These are phyloP conservation scores for Balamuthia mandrillaris DNA, from an alignment of 208 protist species.

Conservation along the genomic window DNA sequence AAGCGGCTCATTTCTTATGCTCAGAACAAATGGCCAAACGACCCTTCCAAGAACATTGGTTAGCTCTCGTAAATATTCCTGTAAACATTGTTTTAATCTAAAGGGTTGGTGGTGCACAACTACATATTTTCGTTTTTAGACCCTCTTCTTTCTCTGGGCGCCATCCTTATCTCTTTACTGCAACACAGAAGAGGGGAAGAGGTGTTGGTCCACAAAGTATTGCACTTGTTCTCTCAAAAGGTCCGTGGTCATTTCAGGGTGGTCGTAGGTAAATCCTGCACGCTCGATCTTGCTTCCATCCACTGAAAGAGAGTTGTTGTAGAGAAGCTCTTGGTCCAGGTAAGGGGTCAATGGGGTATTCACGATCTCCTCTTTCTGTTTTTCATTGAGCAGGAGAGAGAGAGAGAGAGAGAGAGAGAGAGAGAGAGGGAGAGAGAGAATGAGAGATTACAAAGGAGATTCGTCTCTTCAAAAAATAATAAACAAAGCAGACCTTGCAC, in stretches of 20 bases:
- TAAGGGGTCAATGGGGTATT: conserved; percentile 83
- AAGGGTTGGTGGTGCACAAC: no score
- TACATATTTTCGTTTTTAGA: no score
- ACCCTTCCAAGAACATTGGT: conserved; percentile 6
- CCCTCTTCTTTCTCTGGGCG: no score
- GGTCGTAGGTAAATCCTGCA: conserved; percentile 65
- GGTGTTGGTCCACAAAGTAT: conserved; percentile 56
- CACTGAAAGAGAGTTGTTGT: conserved; percentile 76
- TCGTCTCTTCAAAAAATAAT: background rate
- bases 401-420: background rate
- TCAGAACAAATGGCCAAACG: background rate
- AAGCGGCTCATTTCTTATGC: conserved; percentile 67
- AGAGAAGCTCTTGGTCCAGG: conserved; percentile 83
- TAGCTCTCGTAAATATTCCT: background rate
- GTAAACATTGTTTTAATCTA: no score
- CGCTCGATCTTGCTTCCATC: conserved; percentile 77
- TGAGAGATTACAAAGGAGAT: background rate
- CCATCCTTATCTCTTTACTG: background rate
- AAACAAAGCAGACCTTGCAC: conserved; percentile 55
- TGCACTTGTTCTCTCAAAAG: conserved; percentile 63
- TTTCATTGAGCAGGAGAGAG: background rate
- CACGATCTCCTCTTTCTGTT: conserved; percentile 60
- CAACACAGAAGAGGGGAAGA: conserved; percentile 69
- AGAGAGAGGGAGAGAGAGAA: background rate
- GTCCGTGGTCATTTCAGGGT: conserved; percentile 59